Conservation (phyloP, 805 yeast species). For the Metschnikowia henanensis region DNA sequence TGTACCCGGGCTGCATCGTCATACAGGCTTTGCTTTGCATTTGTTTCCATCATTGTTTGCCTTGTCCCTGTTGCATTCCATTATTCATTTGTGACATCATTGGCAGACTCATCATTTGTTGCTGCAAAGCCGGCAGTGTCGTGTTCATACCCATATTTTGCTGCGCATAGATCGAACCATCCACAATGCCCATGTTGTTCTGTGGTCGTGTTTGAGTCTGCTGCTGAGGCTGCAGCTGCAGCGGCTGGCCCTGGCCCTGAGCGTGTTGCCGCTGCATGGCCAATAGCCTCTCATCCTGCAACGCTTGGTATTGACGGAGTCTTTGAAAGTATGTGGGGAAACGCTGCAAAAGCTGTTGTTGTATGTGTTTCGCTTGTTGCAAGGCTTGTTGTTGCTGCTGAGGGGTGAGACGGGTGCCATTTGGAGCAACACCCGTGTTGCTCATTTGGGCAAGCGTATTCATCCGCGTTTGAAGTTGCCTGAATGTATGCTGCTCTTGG, state of each 20-base stretch:
- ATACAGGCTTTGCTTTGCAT: not conserved
- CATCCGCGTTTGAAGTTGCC: constrained; percentile 40
- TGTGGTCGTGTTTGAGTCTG: constrained; percentile 14
- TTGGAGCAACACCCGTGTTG: constrained; percentile 44
- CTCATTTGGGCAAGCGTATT: constrained; percentile 43
- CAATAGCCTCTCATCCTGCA: constrained; percentile 26
- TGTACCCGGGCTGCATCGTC: no score
- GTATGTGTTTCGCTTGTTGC: constrained; percentile 40
- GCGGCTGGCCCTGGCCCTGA: constrained; percentile 15
- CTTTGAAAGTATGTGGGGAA: constrained; percentile 40
- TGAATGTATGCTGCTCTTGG: constrained; percentile 42
- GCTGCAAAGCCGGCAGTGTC: constrained; percentile 20
- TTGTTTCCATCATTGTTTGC: constrained; percentile 7
- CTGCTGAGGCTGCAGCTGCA: constrained; percentile 12
- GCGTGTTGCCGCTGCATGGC: constrained; percentile 21
- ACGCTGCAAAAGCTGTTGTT: constrained; percentile 37
- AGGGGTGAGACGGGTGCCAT: constrained; percentile 38
- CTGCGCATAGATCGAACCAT: constrained; percentile 11
- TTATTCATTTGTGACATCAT: constrained; percentile 20
- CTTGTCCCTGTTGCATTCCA: constrained; percentile 16
- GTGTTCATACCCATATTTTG: constrained; percentile 15
- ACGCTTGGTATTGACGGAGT: constrained; percentile 35
- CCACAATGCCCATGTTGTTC: constrained; percentile 8
- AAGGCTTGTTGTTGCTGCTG: constrained; percentile 46
- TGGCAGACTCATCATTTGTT: constrained; percentile 22